Base-by-base conservation (phyloP, 2,329 filamentous ascomycete species). In the Pseudocercospora ulei region DNA sequence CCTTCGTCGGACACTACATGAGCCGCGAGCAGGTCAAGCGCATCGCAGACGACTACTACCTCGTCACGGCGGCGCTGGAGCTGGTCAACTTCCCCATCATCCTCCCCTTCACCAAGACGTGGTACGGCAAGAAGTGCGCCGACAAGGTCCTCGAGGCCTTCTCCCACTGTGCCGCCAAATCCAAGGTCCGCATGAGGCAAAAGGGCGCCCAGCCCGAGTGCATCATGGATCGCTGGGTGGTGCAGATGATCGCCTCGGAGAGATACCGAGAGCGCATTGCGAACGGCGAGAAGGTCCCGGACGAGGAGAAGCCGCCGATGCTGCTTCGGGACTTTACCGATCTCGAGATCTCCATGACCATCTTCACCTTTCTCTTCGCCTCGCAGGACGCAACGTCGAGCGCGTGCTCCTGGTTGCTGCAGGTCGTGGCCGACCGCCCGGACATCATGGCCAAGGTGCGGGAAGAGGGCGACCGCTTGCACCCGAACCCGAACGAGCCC, bases 81-180 rank as follows among this genome's bases (percentile, higher is more conserved):
- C 75, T 96, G 30, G 90, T 98, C 70, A 96, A 96, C 70, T 94
- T 96, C 70, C 88, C 90, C 43, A 82, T 96, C 65, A 95, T 96
- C 60, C 65, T 96, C 25, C 88, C 88, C 24, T 96, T 76, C 70
- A 95, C 87, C 60, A 88, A 86, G 70, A 86, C 86, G 3, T 96
- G 86, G 86, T 92, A 93, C 58, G 90, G 88, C 55, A 94, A 95
- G 73, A 92, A 87, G 68, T 85, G 86, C 18, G 79, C 88, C 42
- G 84, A 94, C 57, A 85, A 93, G 78, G 85, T 94, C 20, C 70
- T 96, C 50, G 73, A 72, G 33, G 87, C 94, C 61, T 96, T 96
- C 58, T 68, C 80, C 60, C 87, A 85, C 65, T 95, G 88, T 58
- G 82, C 88, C 30, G 83, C 85, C 47, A 94, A 95, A 72, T 82